phyloP scores from a whole-genome alignment of 169 alveolate species.

The Cryptosporidium andersoni region DNA sequence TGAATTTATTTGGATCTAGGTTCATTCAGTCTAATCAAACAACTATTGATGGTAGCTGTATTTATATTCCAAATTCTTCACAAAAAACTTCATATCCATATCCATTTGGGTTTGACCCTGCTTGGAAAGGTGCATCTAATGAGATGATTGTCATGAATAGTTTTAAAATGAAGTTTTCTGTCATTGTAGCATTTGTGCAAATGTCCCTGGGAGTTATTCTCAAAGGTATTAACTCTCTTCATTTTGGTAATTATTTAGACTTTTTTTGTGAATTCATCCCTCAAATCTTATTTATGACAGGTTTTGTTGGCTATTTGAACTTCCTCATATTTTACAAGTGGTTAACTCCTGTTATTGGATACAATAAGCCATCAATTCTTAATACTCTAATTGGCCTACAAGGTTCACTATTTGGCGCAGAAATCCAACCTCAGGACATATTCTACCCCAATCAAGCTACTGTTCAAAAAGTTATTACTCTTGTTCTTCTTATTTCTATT shows the following conservation, averaged over 20 bases:
- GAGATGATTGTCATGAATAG: constrained; percentile 95
- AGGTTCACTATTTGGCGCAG: constrained; percentile 78
- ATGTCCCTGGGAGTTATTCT: constrained; percentile 94
- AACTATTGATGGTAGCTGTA: constrained; percentile 51
- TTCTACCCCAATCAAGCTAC: constrained; percentile 81
- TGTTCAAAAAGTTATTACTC: constrained; percentile 81
- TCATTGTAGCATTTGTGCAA: constrained; percentile 90
- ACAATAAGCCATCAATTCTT: constrained; percentile 93
- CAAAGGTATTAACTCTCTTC: constrained; percentile 92
- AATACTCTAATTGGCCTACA: constrained; percentile 93
- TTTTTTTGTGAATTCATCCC: constrained; percentile 97
- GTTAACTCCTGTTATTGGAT: constrained; percentile 88
- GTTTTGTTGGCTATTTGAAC: constrained; percentile 95
- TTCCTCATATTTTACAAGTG: constrained; percentile 93
- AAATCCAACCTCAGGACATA: constrained; percentile 77
- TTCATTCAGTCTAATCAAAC: constrained; percentile 78
- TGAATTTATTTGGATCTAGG: constrained; percentile 90
- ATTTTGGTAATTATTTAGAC: constrained; percentile 88
- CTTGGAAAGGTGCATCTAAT: constrained; percentile 96
- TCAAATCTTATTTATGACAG: constrained; percentile 91
- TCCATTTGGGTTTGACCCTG: constrained; percentile 97
- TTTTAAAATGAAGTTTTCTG: constrained; percentile 98
- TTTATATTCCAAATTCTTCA: constrained; percentile 45
- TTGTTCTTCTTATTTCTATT: constrained; percentile 85
- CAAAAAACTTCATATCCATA: constrained; percentile 80